Percentiles rank a stretch among this genome's conserved stretches.
phyloP scores from a whole-genome alignment of 345 rosid species.

The Euclidium syriacum region DNA sequence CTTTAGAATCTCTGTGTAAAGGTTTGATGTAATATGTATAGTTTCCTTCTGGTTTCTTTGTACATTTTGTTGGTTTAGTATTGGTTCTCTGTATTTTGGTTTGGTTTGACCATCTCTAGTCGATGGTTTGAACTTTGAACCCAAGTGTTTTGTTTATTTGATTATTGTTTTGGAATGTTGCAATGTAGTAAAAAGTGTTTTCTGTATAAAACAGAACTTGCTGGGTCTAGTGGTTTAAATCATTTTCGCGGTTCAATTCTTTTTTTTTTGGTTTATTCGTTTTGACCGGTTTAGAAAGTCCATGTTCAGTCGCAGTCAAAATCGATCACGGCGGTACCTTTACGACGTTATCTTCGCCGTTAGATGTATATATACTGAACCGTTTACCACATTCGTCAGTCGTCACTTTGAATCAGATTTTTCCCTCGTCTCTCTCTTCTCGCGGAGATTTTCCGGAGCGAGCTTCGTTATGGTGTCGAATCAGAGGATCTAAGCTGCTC shows the following conservation, averaged over 20 bases:
- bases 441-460: background rate
- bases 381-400: constrained; percentile 1
- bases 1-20: constrained; percentile 24
- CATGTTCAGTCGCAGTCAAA: background rate
- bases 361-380: background rate
- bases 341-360: constrained; percentile 6
- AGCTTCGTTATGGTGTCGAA: background rate
- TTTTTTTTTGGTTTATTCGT: background rate
- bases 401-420: background rate
- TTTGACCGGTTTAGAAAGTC: constrained; percentile 15
- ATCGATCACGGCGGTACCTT: background rate
- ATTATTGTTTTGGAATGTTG: constrained; percentile 16
- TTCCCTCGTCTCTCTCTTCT: constrained; percentile 11
- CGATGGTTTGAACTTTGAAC: constrained; percentile 25
- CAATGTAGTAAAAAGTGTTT: background rate
- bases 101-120: constrained; percentile 13
- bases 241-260: background rate
- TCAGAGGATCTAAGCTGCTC: background rate
- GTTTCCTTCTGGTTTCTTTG: constrained; percentile 14
- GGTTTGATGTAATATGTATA: constrained; percentile 25
- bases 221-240: background rate
- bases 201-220: background rate
- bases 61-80: too few relatives aligned
- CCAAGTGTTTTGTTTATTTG: constrained; percentile 14
- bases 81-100: constrained; percentile 22